A percentile compares a stretch with the other conserved stretches of the same genome.
Evolutionary conservation across 768 basidiomycete species (phyloP).

Genomic region (Tremella yokohamensis): DNA sequence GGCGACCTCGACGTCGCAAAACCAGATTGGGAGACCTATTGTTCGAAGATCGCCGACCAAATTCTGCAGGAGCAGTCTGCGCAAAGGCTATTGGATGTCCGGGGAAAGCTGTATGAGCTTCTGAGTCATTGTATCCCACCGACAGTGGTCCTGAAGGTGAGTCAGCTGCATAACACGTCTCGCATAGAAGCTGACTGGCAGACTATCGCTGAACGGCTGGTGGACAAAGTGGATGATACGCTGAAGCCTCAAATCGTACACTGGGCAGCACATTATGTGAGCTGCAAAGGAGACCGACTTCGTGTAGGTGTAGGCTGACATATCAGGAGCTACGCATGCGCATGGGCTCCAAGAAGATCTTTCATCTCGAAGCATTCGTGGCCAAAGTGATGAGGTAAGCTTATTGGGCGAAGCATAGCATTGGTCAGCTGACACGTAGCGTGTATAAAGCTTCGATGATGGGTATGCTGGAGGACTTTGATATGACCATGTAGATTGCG

Average conservation of each 20-base stretch:
- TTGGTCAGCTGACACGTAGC: background rate
- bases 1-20: constrained; percentile 80
- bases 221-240: constrained; percentile 81
- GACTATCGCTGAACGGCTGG: constrained; percentile 86
- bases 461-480: constrained; percentile 12
- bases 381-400: constrained; percentile 82
- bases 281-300: constrained; percentile 46
- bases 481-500: constrained; percentile 10
- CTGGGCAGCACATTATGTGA: constrained; percentile 94
- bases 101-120: constrained; percentile 89
- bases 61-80: constrained; percentile 88
- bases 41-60: constrained; percentile 81
- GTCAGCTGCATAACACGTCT: constrained; percentile 19
- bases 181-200: constrained; percentile 45
- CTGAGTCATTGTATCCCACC: constrained; percentile 96
- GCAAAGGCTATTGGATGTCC: constrained; percentile 81
- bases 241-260: constrained; percentile 92
- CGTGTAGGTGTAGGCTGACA: constrained; percentile 8
- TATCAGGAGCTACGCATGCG: constrained; percentile 88
- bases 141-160: constrained; percentile 80
- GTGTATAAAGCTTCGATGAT: constrained; percentile 9
- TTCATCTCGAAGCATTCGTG: constrained; percentile 95
- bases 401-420: background rate
- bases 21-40: constrained; percentile 99
- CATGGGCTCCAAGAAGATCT: constrained; percentile 88